Conservation (phyloP, 495 filamentous ascomycete genomes). For the Penicillium bovifimosum region DNA sequence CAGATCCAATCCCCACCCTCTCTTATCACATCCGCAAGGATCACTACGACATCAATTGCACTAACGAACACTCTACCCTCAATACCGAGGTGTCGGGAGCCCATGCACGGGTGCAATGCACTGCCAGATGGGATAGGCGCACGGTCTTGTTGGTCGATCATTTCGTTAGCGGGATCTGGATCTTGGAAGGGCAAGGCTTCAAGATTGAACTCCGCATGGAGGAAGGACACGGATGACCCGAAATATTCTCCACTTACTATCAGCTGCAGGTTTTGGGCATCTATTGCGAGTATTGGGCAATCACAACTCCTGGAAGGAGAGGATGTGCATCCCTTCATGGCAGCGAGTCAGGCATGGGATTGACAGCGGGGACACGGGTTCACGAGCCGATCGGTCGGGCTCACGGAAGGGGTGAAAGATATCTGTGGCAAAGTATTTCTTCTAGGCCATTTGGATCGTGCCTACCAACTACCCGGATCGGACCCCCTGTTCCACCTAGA, state of each 20-base stretch:
- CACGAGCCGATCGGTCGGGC: too few species aligned
- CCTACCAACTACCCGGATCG: not conserved
- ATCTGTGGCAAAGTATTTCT: not conserved
- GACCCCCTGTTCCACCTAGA: not conserved
- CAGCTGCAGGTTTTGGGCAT: conserved; percentile 5
- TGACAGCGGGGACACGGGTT: conserved; percentile 5
- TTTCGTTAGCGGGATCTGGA: conserved; percentile 4
- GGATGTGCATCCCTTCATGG: not conserved
- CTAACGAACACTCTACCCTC: not conserved
- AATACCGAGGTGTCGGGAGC: not conserved
- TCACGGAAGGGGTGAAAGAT: not conserved
- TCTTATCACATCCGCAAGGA: not conserved
- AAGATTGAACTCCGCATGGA: not conserved
- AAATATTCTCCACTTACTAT: not conserved
- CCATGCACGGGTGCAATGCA: not conserved
- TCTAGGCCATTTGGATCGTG: not conserved
- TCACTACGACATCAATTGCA: not conserved
- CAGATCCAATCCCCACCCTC: not conserved
- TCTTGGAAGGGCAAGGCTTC: not conserved
- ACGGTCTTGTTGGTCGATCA: conserved; percentile 1
- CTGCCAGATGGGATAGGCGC: not conserved
- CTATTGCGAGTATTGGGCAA: not conserved
- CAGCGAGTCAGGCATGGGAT: conserved; percentile 3
- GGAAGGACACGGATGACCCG: not conserved
- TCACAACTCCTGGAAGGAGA: not conserved